Conservation (phyloP, 306 rosid genomes). For the Rosa lucieae region DNA sequence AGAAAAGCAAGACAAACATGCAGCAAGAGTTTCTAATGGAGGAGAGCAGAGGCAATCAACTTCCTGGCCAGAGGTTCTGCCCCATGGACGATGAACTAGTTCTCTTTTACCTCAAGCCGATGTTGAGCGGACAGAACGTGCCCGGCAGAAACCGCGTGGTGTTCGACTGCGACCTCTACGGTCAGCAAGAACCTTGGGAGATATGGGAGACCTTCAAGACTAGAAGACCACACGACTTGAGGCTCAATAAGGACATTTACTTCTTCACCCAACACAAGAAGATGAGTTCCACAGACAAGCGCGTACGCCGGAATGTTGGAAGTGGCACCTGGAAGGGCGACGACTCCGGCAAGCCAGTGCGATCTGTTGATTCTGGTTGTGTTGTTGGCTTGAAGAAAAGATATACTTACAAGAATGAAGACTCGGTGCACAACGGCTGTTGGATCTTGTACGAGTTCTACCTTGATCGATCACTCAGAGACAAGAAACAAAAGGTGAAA, state of each 20-base stretch:
- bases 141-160: neutral
- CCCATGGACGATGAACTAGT: neutral
- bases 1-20: neutral
- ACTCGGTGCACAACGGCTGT: neutral
- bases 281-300: neutral
- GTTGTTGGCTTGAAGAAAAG: neutral
- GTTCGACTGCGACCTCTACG: neutral
- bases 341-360: neutral
- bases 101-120: neutral
- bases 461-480: neutral
- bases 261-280: conserved; percentile 4
- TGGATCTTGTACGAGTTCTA: neutral
- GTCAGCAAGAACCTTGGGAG: neutral
- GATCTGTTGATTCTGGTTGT: neutral
- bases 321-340: neutral
- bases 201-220: neutral
- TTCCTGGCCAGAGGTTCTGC: neutral
- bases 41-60: neutral
- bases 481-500: neutral
- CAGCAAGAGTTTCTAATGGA: neutral
- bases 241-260: neutral
- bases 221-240: neutral
- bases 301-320: neutral
- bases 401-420: neutral
- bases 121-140: neutral